Base-by-base conservation (phyloP, 2,329 filamentous ascomycete genomes). In the Aureobasidium sp. region DNA sequence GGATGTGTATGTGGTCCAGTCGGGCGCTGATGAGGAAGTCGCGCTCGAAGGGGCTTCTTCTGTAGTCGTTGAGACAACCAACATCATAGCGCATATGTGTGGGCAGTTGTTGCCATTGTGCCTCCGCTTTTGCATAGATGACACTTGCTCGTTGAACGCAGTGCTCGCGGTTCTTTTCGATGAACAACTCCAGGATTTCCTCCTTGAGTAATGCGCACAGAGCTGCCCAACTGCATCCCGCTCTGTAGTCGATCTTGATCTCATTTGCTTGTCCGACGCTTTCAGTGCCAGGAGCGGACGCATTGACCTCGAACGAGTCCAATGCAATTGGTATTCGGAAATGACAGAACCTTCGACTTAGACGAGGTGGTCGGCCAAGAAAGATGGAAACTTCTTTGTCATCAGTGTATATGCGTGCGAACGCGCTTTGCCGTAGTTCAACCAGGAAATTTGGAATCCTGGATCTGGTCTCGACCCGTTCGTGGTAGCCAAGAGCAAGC, bases 311-410 rank as follows among this genome's bases (percentile, higher is more conserved):
- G 3, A 48, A 48, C 1, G 56, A 48, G 12, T 49, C 56, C 7
- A 49, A 11, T 1, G 57, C 42, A 2, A 48, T 47, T 55, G 62
- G 57, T 22, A 65, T 44, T 17, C 49, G 59, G 39, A 79, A 71
- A 3, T 70, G 69, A 65, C 78, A 79, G 62, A 75, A 79, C 42
- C 73, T 72, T 41, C 74, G 70, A n/a, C 73, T 73, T 42, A 81
- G 75, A 2, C 79, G 72, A 3, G 78, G 78, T 4, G 79, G 79
- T 2, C 79, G 73, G 4, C 79, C 79, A n/a, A 81, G 73, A 58
- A 82, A 82, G 1, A 80, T 76, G 1, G 78, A 75, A 8, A 80
- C 68, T 44, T 74, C 77, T 62, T 80, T 81, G 62, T 81, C 79
- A 5, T 74, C 75, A 7, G 75, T 76, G 60, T 79, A 81, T 6